These are phyloP conservation scores for Asterella californica DNA, from an alignment of 225 moss, liverwort and hornwort species.

Conservation along the genomic window DNA sequence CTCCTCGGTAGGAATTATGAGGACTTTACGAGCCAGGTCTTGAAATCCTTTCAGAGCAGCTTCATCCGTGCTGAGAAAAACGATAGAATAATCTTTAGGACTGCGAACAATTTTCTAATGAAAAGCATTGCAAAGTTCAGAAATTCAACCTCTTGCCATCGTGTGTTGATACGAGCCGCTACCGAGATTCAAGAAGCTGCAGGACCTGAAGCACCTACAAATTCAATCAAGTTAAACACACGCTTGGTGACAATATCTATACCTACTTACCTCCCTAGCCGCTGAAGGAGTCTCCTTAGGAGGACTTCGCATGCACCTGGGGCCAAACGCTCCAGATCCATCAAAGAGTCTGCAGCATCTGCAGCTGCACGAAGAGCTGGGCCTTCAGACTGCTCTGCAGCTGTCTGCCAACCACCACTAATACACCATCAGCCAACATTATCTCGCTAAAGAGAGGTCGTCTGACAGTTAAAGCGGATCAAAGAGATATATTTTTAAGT, in stretches of 20 bases:
- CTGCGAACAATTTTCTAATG: neutral
- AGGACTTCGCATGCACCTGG: constrained; percentile 99
- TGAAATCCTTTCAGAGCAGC: constrained; percentile 83
- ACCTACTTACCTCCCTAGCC: constrained; percentile 50
- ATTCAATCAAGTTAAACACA: too few species aligned
- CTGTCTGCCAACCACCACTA: constrained; percentile 59
- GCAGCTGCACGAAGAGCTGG: constrained; percentile 95
- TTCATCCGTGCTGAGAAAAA: constrained; percentile 73
- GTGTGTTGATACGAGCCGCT: neutral
- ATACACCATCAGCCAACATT: constrained; percentile 8
- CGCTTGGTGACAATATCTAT: too few species aligned
- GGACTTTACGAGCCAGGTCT: constrained; percentile 73
- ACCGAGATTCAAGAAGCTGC: neutral
- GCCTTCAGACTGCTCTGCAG: constrained; percentile 94
- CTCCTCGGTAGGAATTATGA: constrained; percentile 54
- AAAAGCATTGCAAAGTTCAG: neutral
- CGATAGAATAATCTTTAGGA: neutral
- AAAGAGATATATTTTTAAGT: neutral
- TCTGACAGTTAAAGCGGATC: neutral
- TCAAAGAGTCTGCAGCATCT: constrained; percentile 94
- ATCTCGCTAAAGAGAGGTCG: neutral
- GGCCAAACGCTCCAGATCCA: constrained; percentile 97
- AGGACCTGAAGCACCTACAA: neutral
- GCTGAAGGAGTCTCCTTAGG: constrained; percentile 84
- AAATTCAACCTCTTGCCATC: neutral